Evolutionary conservation across 2,329 filamentous ascomycete species (phyloP).

Genomic region (Diaporthe humulicola): DNA sequence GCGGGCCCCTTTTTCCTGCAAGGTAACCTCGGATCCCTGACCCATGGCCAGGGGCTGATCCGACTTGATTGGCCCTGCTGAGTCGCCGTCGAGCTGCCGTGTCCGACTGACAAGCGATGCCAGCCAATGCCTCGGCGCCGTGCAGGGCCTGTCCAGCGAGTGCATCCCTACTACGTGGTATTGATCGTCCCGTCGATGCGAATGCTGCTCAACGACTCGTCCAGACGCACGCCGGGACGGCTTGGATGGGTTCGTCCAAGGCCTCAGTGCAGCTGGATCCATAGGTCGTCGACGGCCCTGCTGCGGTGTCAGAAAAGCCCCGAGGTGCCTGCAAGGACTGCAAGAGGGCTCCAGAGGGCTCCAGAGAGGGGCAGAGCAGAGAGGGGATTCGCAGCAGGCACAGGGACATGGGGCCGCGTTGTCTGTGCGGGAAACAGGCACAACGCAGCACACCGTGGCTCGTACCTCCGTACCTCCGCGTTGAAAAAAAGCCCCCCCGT

Average conservation of each 20-base stretch:
- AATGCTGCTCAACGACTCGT: slow-evolving; percentile 13
- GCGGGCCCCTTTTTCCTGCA: slow-evolving; percentile 24
- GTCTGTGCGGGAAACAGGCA: slow-evolving; percentile 24
- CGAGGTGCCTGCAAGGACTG: neutral
- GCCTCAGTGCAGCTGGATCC: slow-evolving; percentile 19
- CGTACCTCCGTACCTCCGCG: neutral
- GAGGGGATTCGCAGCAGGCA: neutral
- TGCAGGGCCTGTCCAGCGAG: neutral
- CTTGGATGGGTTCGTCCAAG: neutral
- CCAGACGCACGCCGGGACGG: neutral
- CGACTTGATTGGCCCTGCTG: slow-evolving; percentile 13
- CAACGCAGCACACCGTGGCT: slow-evolving; percentile 8
- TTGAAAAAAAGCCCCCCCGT: neutral
- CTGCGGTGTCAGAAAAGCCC: neutral
- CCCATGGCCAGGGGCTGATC: slow-evolving; percentile 9
- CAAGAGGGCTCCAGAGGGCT: neutral
- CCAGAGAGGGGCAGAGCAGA: neutral
- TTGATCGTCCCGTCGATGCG: slow-evolving; percentile 30
- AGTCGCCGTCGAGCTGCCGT: slow-evolving; percentile 18
- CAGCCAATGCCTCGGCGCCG: slow-evolving; percentile 4
- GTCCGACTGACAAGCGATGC: slow-evolving; percentile 26
- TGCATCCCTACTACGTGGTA: slow-evolving; percentile 25
- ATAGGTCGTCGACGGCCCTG: slow-evolving; percentile 14
- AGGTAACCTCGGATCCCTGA: slow-evolving; percentile 23
- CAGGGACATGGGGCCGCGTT: slow-evolving; percentile 1